Evolutionary conservation across 768 basidiomycete genomes (phyloP).

Genomic region (Tricholoma furcatifolium): DNA sequence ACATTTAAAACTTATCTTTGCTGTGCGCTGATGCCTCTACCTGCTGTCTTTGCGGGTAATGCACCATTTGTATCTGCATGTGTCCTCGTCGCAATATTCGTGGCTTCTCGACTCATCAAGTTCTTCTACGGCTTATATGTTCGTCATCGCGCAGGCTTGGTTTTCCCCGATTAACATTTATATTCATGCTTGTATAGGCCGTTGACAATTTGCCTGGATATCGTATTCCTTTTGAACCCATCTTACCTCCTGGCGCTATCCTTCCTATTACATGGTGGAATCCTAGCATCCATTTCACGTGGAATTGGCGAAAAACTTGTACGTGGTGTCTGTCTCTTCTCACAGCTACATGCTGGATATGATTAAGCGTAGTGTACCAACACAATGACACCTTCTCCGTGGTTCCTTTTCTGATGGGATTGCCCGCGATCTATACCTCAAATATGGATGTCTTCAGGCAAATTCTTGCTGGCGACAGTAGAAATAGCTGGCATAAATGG

Average conservation of each 20-base stretch:
- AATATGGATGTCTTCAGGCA: slow-evolving; percentile 48
- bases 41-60: no score
- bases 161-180: neutral
- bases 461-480: slow-evolving; percentile 34
- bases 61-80: no score
- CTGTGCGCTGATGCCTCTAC: no score
- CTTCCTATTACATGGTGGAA: slow-evolving; percentile 43
- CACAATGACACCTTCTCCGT: slow-evolving; percentile 37
- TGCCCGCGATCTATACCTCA: slow-evolving; percentile 36
- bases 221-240: slow-evolving; percentile 36
- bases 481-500: slow-evolving; percentile 37
- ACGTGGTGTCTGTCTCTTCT: slow-evolving; percentile 6
- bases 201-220: slow-evolving; percentile 35
- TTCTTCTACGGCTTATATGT: neutral
- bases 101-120: neutral
- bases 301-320: slow-evolving; percentile 33
- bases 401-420: slow-evolving; percentile 35
- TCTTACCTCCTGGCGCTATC: slow-evolving; percentile 31
- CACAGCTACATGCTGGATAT: no score
- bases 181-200: slow-evolving; percentile 18
- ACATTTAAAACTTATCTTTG: no score
- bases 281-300: slow-evolving; percentile 29
- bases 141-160: neutral
- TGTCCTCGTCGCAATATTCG: neutral
- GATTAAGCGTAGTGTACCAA: slow-evolving; percentile 28